These are phyloP conservation scores for Tolypocladium cylindrosporum DNA, from an alignment of 2,329 filamentous ascomycete species.

Conservation along the genomic window DNA sequence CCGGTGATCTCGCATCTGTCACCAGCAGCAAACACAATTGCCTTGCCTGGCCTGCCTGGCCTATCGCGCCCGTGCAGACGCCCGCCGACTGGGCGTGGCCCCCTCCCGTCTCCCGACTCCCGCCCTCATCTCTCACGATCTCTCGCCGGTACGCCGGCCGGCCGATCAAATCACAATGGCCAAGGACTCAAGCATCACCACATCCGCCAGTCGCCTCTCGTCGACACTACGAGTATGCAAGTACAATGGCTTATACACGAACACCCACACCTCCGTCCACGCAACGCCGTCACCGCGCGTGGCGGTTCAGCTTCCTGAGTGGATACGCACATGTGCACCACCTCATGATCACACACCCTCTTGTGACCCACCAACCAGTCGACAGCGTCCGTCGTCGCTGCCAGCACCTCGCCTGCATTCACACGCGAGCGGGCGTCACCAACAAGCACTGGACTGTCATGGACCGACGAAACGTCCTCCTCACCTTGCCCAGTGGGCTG, in stretches of 20 bases:
- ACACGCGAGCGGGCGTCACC: not conserved
- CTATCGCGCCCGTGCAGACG: not conserved
- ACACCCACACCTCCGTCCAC: not conserved
- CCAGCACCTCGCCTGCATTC: not conserved
- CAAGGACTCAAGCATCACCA: not conserved
- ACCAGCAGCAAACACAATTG: not conserved
- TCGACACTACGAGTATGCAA: not conserved
- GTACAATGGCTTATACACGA: not conserved
- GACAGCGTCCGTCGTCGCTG: not conserved
- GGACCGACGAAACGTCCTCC: not conserved
- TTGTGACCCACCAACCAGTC: not conserved
- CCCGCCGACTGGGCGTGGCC: not conserved
- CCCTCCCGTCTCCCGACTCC: not conserved
- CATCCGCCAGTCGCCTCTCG: not conserved
- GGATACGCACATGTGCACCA: not conserved
- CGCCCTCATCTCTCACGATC: not conserved
- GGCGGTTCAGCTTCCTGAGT: not conserved
- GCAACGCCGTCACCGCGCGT: not conserved
- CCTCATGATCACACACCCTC: not conserved
- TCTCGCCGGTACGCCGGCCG: not conserved
- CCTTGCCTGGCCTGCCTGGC: not conserved
- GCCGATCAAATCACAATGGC: not conserved
- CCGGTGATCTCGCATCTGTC: conserved; percentile 3
- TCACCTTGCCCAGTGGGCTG: not conserved
- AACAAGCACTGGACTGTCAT: not conserved